Base-by-base conservation (phyloP, 208 protist species). In the Trichomonas gallinae region DNA sequence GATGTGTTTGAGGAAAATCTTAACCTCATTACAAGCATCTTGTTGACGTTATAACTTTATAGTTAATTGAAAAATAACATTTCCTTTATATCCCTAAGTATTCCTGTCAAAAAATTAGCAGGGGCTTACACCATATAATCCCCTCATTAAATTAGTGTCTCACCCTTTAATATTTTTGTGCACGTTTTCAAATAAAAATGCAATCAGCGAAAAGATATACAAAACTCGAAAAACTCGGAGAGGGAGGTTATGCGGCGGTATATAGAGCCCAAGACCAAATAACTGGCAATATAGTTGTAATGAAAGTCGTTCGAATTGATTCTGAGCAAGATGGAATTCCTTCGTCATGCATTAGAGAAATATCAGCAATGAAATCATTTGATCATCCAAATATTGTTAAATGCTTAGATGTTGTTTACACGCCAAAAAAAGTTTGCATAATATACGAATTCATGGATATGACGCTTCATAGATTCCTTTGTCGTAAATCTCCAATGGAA, bases 281-380 rank as follows among this genome's bases (percentile, higher is more conserved):
- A 31, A 82, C 13, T 31, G 26, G 38, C 36, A 42, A 21, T 9
- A 42, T 83, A 46, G 93, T 96, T 21, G 46, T 48, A 10, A 44
- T 96, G 49, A 96, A 96, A 96, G 51, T 82, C 8, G 82, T 96
- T 11, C 3, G 26, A 46, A 15, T 96, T 81, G 93, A 96, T 45
- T 36, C 17, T 1, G 51, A 96, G 26, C 1, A 42, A 38, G 49
- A 96, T 44, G 93, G 93, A 40, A 96, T 96, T 46, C 31, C 93
- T 83, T 36, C 31, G 10, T 81, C 49, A 83, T 81, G 46, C 3
- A n/a, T 96, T 26, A 46, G 93, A 31, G 93, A 96, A 45, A n/a
- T 81, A 42, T 42, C 87, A 38, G 45, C 44, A 48, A 48, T 93
- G n/a, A 34, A 44, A 34, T 23, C 87, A 93, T 40, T 93, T 15